Evolutionary conservation across 2,329 filamentous ascomycete genomes (phyloP).

Genomic region (Chrysosphaeria jannelii): DNA sequence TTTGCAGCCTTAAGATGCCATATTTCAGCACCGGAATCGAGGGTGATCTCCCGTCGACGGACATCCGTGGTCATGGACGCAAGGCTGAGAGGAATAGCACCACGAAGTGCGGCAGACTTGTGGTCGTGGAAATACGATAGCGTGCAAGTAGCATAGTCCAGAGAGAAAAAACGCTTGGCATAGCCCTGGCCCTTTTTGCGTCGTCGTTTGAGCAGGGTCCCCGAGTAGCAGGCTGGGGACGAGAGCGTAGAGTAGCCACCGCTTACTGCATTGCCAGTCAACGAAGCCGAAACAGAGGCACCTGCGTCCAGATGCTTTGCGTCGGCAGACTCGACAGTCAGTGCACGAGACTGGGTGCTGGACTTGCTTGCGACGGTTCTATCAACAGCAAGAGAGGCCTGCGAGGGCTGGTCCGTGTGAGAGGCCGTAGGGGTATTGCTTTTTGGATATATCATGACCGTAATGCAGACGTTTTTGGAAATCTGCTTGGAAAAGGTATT

Average conservation of each 20-base stretch:
- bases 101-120: conserved; percentile 71
- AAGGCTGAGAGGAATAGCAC: conserved; percentile 71
- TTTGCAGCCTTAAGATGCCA: conserved; percentile 79
- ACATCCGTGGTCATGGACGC: conserved; percentile 80
- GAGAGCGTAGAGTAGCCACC: not conserved
- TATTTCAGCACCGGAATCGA: conserved; percentile 87
- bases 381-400: conserved; percentile 23
- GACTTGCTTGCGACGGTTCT: too few species aligned
- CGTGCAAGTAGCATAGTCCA: conserved; percentile 82
- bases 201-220: conserved; percentile 62
- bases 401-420: too few species aligned
- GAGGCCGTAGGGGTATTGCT: conserved; percentile 32
- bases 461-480: conserved; percentile 83
- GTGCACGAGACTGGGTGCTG: conserved; percentile 9
- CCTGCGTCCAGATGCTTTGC: conserved; percentile 21
- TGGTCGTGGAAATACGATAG: conserved; percentile 90
- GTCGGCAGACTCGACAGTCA: conserved; percentile 24
- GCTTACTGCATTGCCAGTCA: conserved; percentile 5
- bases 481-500: conserved; percentile 94
- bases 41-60: conserved; percentile 67
- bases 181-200: conserved; percentile 86
- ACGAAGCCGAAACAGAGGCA: conserved; percentile 11
- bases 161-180: conserved; percentile 76
- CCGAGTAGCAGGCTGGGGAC: conserved; percentile 8
- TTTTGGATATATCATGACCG: conserved; percentile 78